Conservation (phyloP, 75 land plant species). For the Chamaecyparis obtusa region DNA sequence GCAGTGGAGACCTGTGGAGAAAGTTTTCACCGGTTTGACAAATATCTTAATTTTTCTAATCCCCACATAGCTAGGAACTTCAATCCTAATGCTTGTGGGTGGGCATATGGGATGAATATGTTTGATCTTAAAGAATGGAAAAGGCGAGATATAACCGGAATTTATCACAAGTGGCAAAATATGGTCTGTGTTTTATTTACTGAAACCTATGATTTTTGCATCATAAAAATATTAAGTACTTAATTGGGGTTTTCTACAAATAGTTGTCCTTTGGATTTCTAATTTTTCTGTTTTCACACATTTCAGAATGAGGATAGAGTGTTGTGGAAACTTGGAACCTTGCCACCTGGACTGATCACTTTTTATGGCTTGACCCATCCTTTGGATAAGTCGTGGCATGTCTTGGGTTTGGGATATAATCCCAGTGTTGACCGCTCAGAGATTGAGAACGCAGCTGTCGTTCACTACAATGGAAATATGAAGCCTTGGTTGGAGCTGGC, state of each 20-base stretch:
- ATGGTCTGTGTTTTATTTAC: slow-evolving; percentile 48
- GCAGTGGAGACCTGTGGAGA: slow-evolving; percentile 94
- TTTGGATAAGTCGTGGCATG: slow-evolving; percentile 75
- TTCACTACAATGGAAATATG: slow-evolving; percentile 71
- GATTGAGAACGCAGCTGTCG: slow-evolving; percentile 52
- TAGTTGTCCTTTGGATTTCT: background rate
- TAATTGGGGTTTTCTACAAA: background rate
- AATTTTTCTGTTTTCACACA: slow-evolving; percentile 10
- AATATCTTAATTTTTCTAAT: slow-evolving; percentile 88
- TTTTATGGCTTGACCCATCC: slow-evolving; percentile 60
- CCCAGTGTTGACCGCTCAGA: slow-evolving; percentile 45
- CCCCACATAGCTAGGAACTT: slow-evolving; percentile 76
- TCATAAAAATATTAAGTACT: background rate
- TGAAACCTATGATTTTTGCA: background rate
- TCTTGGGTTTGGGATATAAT: slow-evolving; percentile 64
- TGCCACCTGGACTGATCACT: slow-evolving; percentile 57
- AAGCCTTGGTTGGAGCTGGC: slow-evolving; percentile 78
- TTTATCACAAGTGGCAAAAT: slow-evolving; percentile 94
- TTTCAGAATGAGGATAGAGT: slow-evolving; percentile 52
- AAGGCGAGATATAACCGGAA: slow-evolving; percentile 82
- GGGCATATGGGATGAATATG: slow-evolving; percentile 96
- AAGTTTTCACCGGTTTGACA: slow-evolving; percentile 90
- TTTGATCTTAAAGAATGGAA: slow-evolving; percentile 90
- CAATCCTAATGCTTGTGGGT: slow-evolving; percentile 87
- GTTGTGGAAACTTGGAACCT: slow-evolving; percentile 59